These are phyloP conservation scores for Cercospora sp. DNA, from an alignment of 2,329 filamentous ascomycete species.

Conservation along the genomic window DNA sequence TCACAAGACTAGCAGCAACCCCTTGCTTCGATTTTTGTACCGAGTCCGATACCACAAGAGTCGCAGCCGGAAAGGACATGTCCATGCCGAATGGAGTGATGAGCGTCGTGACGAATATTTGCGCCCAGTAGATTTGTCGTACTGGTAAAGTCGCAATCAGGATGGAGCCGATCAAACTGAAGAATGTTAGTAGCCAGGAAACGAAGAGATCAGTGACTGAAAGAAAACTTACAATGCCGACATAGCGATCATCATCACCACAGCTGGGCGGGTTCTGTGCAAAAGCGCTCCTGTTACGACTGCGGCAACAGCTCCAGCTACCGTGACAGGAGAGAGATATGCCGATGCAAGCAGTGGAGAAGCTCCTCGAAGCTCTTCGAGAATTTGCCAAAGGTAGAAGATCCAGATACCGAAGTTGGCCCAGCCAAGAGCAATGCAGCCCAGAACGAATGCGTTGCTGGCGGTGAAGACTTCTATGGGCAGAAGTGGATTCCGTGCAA, in stretches of 20 bases:
- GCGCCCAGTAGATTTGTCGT: conserved; percentile 63
- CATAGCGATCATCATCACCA: conserved; percentile 43
- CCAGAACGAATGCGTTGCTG: conserved; percentile 34
- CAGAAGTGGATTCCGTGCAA: conserved; percentile 27
- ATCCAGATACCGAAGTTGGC: conserved; percentile 35
- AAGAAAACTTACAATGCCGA: conserved; percentile 41
- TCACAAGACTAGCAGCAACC: conserved; percentile 58
- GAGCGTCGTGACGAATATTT: conserved; percentile 60
- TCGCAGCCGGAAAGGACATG: conserved; percentile 65
- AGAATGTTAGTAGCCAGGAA: no score
- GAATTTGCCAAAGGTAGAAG: conserved; percentile 48
- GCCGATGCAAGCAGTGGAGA: conserved; percentile 49
- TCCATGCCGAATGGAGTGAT: conserved; percentile 58
- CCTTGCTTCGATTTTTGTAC: conserved; percentile 52
- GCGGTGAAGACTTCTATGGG: conserved; percentile 33
- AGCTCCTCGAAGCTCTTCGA: conserved; percentile 46
- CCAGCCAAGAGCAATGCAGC: conserved; percentile 34
- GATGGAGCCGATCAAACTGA: conserved; percentile 41
- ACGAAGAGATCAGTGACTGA: no score
- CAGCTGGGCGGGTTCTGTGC: conserved; percentile 32
- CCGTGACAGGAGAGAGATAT: conserved; percentile 48
- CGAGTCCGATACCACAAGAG: conserved; percentile 59
- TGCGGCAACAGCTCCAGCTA: conserved; percentile 50
- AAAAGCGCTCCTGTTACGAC: conserved; percentile 41
- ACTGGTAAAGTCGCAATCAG: conserved; percentile 51